Base-by-base conservation (phyloP, 2,329 filamentous ascomycete species). In the Neophaeococcomyces aloes region DNA sequence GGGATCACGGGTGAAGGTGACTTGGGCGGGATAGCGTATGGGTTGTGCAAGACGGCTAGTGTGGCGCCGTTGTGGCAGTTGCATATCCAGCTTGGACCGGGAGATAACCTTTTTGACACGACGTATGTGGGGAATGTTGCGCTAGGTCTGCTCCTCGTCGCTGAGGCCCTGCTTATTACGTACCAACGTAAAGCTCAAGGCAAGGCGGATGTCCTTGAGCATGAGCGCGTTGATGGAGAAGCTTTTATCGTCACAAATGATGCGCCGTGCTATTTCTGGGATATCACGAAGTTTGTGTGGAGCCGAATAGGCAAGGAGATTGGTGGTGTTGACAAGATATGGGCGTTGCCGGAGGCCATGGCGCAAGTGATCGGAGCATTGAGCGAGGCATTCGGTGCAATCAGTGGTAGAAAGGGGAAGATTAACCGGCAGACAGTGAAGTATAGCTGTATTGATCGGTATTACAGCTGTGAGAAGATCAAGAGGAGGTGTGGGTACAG, bases 1-100 rank as follows among this genome's bases (percentile, higher is more conserved):
- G 86, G 86, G 53, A 93, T 96, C 62, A 86, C 94, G 58, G 89
- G 89, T 56, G 86, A 91, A 59, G 85, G 85, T 56, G 91, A 98
- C 66, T 42, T 46, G 11, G 76, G 78, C 42, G 82, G 87, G 59
- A 65, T 81, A 11, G 77, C 89, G 27, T 76, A 80, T 50, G 78
- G 81, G 54, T 75, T 95, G 50, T 70, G 94, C 57, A 75, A 79
- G 49, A 78, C 84, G 55, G 83, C 82, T 59, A 70, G 72, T 47
- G 72, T 76, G 32, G 63, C 64, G 11, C 67, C 66, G 5, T 52
- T 54, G 49, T 71, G 76, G 56, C 79, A 84, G 51, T 81, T 86
- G 29, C 76, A 75, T 49, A 78, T 91, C 60, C 84, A 95, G 62
- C 74, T 96, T 17, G 91, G 91, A 53, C 65, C 77, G n/a, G 79